Evolutionary conservation across 768 basidiomycete genomes (phyloP), one percentile per base, ranked within the genome.

Genomic region (Lepiota venenata): DNA sequence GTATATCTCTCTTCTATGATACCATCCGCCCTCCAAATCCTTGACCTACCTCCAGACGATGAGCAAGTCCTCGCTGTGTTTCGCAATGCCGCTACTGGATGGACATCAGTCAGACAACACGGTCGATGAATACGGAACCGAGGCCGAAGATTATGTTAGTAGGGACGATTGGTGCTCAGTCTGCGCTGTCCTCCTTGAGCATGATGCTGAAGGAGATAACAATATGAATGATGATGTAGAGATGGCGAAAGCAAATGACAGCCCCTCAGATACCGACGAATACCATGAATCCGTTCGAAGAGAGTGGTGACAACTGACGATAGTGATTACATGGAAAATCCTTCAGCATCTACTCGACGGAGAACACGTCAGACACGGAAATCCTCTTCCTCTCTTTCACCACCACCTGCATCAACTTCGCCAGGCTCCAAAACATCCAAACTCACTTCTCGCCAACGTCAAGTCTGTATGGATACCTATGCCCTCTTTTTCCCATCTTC

Each of bases 81-180:
- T 67, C 75, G 75, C 36, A 89, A 87, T 56, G 91, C 91, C 2
- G 85, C 87, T 0, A 73, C 80, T 1, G 91, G 88, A 15, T 91
- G 91, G 90, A 71, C 68, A 11, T 69, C 68, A n/a, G 9, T 56
- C 63, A 32, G 61, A 62, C 15, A 61, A 44, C 40, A 56, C 16
- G 46, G 56, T 27, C 48, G 57, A 20, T 59, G 60, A 12, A 47
- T 56, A 10, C 49, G 51, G 57, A 5, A 55, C 50, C 4, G 58
- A 61, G 15, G 52, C 55, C 5, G 63, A 60, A 29, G 70, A 65
- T 25, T 65, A 69, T 41, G 79, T 93, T 21, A 80, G 76, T 59
- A 71, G 76, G 46, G 82, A 83, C 25, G 91, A 92, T 63, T 93
- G 88, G 87, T 79, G 87, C 36, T 78, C 88, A 11, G 87, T 93